phyloP scores from a whole-genome alignment of 2,329 filamentous ascomycete species.

The Microascus cirrosus region DNA sequence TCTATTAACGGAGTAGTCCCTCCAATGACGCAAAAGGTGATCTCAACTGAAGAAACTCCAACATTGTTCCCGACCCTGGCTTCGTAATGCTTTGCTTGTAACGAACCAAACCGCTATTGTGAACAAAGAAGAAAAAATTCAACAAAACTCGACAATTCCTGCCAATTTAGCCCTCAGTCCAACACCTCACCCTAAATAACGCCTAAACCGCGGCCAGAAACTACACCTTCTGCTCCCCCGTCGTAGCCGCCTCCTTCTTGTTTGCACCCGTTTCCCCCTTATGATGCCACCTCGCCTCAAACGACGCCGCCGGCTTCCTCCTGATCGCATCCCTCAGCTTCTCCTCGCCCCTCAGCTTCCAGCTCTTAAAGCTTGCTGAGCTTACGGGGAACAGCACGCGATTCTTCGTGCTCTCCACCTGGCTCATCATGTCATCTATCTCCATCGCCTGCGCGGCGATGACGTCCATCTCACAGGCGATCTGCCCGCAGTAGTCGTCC shows the following conservation, averaged over 20 bases:
- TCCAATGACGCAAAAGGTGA: not conserved
- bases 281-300: conserved; percentile 9
- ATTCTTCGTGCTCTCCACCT: conserved; percentile 26
- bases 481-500: conserved; percentile 65
- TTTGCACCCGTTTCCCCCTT: not conserved
- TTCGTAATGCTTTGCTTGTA: not conserved
- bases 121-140: not conserved
- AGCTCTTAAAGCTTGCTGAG: conserved; percentile 21
- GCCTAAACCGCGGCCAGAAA: not conserved
- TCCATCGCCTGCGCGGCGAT: conserved; percentile 42
- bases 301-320: conserved; percentile 25
- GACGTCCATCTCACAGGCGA: conserved; percentile 63
- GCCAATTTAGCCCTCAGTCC: not conserved
- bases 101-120: not conserved
- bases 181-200: not conserved
- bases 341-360: conserved; percentile 28
- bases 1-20: not conserved
- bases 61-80: not conserved
- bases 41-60: not conserved
- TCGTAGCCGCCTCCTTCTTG: not conserved
- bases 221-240: conserved; percentile 3
- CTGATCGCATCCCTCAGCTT: conserved; percentile 25
- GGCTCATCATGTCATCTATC: conserved; percentile 17
- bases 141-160: not conserved
- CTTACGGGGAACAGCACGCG: conserved; percentile 46